These are phyloP conservation scores for Plasmodium cynomolgi DNA, from an alignment of 169 alveolate species.

Conservation along the genomic window DNA sequence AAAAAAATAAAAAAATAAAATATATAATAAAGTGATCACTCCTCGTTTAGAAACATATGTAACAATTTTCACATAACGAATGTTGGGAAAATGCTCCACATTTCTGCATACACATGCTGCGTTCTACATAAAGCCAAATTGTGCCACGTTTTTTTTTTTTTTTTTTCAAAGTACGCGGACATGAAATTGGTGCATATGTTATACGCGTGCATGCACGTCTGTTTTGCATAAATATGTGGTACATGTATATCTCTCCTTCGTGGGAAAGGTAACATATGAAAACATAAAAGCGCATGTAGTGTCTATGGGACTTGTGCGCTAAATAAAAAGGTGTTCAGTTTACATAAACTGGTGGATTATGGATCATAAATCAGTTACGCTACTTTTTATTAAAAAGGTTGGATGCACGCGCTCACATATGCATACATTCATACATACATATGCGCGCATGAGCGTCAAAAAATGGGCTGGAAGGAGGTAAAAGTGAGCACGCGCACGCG, in stretches of 20 bases:
- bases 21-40: background rate
- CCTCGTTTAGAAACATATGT: background rate
- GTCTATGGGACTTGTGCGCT: background rate
- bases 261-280: background rate
- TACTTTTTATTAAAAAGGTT: background rate
- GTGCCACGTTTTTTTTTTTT: background rate
- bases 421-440: conserved; percentile 1
- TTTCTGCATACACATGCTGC: conserved; percentile 3
- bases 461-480: background rate
- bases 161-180: background rate
- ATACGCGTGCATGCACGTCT: background rate
- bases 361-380: background rate
- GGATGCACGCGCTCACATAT: background rate
- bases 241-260: background rate
- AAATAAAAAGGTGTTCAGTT: background rate
- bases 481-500: background rate
- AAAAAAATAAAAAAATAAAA: background rate
- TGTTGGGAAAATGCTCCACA: background rate
- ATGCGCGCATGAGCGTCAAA: background rate
- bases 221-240: background rate
- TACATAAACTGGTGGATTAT: background rate
- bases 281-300: background rate
- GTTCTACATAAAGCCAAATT: conserved; percentile 31
- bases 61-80: background rate
- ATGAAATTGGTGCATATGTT: background rate